A percentile compares a stretch with the other conserved stretches of the same genome.
Conservation (phyloP, 225 moss, liverwort and hornwort species). For the Ulota crispa region DNA sequence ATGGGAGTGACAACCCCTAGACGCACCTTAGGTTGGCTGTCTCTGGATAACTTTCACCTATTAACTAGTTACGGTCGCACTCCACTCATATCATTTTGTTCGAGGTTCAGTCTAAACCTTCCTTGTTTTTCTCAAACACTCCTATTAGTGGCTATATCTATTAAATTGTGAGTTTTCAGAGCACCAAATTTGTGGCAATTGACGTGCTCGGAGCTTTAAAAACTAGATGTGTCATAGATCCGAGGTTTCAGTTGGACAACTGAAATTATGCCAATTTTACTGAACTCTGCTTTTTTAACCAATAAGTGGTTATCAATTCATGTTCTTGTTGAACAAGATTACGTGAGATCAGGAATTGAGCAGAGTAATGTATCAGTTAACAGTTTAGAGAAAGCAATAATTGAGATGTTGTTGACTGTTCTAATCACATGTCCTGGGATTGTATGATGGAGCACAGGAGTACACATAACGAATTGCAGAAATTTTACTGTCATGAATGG, state of each 20-base stretch:
- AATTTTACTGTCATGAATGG: constrained; percentile 66
- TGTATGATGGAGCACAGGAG: constrained; percentile 19
- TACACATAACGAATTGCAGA: constrained; percentile 38
- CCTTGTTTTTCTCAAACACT: not conserved
- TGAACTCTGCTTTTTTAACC: not conserved
- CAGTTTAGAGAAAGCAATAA: not conserved
- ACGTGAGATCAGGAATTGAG: not conserved
- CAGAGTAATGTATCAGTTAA: not conserved
- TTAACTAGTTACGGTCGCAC: not conserved
- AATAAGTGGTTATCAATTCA: not conserved
- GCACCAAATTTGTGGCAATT: not conserved
- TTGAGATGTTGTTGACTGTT: not conserved
- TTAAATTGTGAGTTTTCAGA: not conserved
- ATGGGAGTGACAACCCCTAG: constrained; percentile 54
- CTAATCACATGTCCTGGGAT: constrained; percentile 1
- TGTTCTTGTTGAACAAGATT: not conserved
- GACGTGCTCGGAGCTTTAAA: not conserved
- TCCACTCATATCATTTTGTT: not conserved
- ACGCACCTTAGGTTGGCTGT: constrained; percentile 50
- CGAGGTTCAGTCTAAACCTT: not conserved
- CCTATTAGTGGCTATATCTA: not conserved
- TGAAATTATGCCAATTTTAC: not conserved
- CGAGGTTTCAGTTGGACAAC: not conserved
- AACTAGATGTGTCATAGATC: not conserved
- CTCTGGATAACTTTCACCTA: not conserved